These are phyloP conservation scores for Plasmopara halstedii DNA, from an alignment of 352 stramenopile genomes.

Conservation along the genomic window DNA sequence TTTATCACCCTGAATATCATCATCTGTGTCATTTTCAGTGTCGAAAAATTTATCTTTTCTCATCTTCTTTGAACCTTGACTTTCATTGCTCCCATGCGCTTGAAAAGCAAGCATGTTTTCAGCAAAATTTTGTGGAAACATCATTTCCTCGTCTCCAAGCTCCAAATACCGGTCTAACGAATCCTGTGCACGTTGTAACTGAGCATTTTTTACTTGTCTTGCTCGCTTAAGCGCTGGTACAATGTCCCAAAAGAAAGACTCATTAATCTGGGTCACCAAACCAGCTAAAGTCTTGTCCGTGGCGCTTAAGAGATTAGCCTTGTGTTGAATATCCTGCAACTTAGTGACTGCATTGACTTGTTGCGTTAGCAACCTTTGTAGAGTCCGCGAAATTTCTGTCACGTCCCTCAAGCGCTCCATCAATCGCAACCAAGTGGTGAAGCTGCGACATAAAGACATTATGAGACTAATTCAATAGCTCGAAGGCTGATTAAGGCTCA, in stretches of 20 bases:
- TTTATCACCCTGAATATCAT: slow-evolving; percentile 3
- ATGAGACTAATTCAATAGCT: slow-evolving; percentile 1
- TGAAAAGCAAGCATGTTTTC: slow-evolving; percentile 18
- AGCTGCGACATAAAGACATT: slow-evolving; percentile 10
- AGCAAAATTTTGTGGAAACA: slow-evolving; percentile 25
- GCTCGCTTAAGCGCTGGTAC: slow-evolving; percentile 17
- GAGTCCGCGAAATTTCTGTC: slow-evolving; percentile 3
- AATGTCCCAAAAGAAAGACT: slow-evolving; percentile 23
- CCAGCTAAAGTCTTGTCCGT: slow-evolving; percentile 18
- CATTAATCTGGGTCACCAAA: slow-evolving; percentile 15
- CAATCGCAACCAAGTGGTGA: slow-evolving; percentile 28
- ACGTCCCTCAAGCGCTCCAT: slow-evolving; percentile 24
- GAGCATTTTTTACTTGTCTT: background rate
- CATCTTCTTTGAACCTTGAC: background rate
- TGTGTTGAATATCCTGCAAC: slow-evolving; percentile 4
- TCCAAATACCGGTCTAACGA: slow-evolving; percentile 27
- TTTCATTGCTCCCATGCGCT: slow-evolving; percentile 2
- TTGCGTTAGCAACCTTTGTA: slow-evolving; percentile 10
- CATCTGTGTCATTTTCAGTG: slow-evolving; percentile 5
- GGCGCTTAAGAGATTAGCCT: slow-evolving; percentile 10
- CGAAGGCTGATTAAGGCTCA: too few relatives aligned
- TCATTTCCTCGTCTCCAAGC: slow-evolving; percentile 9
- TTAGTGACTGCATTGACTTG: background rate
- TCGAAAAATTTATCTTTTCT: slow-evolving; percentile 2
- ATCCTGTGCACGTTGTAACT: slow-evolving; percentile 8